A percentile compares a stretch with the other conserved stretches of the same genome.
These are phyloP conservation scores for Yamadazyma atlantica DNA, from an alignment of 1,139 yeast genomes.

Conservation along the genomic window DNA sequence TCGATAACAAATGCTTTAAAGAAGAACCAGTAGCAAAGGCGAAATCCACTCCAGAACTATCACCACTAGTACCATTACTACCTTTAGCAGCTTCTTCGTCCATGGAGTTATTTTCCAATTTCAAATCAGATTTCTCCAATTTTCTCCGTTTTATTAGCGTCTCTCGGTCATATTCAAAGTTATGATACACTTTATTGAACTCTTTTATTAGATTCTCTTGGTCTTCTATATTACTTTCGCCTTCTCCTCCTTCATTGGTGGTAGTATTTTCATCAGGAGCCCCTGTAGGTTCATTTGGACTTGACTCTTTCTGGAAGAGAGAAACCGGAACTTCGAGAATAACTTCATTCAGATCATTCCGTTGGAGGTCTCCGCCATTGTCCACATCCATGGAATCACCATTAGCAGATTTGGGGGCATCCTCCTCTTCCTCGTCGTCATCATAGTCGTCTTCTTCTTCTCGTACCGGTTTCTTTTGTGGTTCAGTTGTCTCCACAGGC, in stretches of 20 bases:
- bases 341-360: conserved; percentile 29
- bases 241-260: conserved; percentile 5
- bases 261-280: neutral
- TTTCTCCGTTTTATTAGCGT: conserved; percentile 75
- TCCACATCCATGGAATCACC: conserved; percentile 13
- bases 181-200: conserved; percentile 69
- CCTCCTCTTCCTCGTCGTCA: conserved; percentile 38
- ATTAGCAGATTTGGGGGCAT: conserved; percentile 5
- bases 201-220: conserved; percentile 41
- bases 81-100: conserved; percentile 5
- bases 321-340: conserved; percentile 33
- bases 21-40: conserved; percentile 61
- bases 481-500: conserved; percentile 19
- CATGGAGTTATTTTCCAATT: conserved; percentile 44
- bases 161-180: conserved; percentile 80
- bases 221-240: conserved; percentile 24
- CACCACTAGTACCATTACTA: conserved; percentile 12
- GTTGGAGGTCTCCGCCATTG: conserved; percentile 5
- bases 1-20: conserved; percentile 72
- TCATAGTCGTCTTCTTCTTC: conserved; percentile 44
- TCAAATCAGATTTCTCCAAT: conserved; percentile 76
- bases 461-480: conserved; percentile 20
- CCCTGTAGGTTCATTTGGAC: neutral
- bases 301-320: conserved; percentile 15
- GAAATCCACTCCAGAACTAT: conserved; percentile 40